Evolutionary conservation across 2,329 filamentous ascomycete genomes (phyloP).

Genomic region (Cordyceps fumosorosea): DNA sequence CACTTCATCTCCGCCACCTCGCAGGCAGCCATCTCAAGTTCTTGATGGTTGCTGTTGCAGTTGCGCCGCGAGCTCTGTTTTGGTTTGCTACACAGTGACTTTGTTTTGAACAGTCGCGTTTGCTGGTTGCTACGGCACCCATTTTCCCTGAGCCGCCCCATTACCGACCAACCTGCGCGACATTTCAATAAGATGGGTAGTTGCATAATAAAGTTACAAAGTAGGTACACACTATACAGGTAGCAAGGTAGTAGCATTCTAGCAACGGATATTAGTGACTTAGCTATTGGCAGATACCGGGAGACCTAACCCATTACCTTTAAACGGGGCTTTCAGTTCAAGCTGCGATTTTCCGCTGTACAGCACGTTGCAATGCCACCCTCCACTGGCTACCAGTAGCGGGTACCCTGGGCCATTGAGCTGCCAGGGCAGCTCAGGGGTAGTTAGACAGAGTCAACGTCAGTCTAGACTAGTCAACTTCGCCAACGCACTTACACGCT

Average conservation of each 20-base stretch:
- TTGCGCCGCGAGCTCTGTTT: neutral
- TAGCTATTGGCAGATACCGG: too few relatives aligned
- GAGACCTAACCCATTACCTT: too few relatives aligned
- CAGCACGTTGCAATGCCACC: too few relatives aligned
- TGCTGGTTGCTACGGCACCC: constrained; percentile 10
- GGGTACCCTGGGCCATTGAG: too few relatives aligned
- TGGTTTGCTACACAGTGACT: neutral
- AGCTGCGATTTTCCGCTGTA: too few relatives aligned
- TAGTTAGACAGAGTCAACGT: neutral
- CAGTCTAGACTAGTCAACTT: too few relatives aligned
- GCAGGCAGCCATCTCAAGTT: neutral
- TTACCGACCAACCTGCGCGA: too few relatives aligned
- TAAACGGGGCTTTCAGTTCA: too few relatives aligned
- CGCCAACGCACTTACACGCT: neutral
- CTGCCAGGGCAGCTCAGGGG: too few relatives aligned
- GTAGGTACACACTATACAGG: too few relatives aligned
- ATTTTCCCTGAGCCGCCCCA: neutral
- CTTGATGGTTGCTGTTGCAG: neutral
- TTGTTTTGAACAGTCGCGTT: constrained; percentile 9
- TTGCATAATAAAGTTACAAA: neutral
- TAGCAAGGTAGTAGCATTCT: neutral
- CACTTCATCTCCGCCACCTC: neutral
- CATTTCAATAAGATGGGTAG: neutral
- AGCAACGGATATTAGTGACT: too few relatives aligned
- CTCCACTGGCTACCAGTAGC: too few relatives aligned